These are phyloP conservation scores for Phytophthora sp. DNA, from an alignment of 352 stramenopile species.

Conservation along the genomic window DNA sequence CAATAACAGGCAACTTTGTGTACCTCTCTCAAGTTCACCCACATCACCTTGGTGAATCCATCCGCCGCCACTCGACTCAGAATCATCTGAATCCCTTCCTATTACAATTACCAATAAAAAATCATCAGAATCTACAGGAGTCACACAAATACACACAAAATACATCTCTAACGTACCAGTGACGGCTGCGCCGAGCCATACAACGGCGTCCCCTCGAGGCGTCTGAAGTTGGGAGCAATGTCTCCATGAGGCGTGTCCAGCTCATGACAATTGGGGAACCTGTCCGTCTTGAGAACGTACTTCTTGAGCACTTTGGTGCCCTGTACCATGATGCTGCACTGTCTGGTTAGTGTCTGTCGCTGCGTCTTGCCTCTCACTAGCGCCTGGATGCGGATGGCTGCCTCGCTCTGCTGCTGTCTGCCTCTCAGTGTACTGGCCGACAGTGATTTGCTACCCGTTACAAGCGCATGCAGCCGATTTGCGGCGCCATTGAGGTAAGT, in stretches of 20 bases:
- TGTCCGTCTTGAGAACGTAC: constrained; percentile 86
- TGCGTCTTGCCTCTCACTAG: constrained; percentile 67
- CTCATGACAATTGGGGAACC: constrained; percentile 82
- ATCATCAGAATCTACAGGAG: no score
- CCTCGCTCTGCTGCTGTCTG: constrained; percentile 42
- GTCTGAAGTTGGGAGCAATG: constrained; percentile 79
- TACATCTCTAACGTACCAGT: constrained; percentile 44
- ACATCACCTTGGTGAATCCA: constrained; percentile 83
- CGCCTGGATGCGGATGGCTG: constrained; percentile 74
- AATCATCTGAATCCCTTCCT: constrained; percentile 83
- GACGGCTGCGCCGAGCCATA: constrained; percentile 82
- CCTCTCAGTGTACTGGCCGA: constrained; percentile 18
- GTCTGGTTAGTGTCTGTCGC: constrained; percentile 49
- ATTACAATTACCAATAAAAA: constrained; percentile 16
- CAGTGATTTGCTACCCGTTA: constrained; percentile 37
- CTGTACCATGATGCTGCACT: constrained; percentile 67
- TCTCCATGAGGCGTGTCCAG: constrained; percentile 68
- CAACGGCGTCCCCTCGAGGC: constrained; percentile 67
- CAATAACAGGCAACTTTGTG: neutral
- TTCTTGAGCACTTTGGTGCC: constrained; percentile 86
- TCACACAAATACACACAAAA: no score
- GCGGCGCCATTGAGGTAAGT: constrained; percentile 49
- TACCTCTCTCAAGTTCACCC: constrained; percentile 84
- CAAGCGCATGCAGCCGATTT: constrained; percentile 42
- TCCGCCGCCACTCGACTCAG: constrained; percentile 65